These are phyloP conservation scores for Penicillium sp. DNA, from an alignment of 2,329 filamentous ascomycete genomes.

Conservation along the genomic window DNA sequence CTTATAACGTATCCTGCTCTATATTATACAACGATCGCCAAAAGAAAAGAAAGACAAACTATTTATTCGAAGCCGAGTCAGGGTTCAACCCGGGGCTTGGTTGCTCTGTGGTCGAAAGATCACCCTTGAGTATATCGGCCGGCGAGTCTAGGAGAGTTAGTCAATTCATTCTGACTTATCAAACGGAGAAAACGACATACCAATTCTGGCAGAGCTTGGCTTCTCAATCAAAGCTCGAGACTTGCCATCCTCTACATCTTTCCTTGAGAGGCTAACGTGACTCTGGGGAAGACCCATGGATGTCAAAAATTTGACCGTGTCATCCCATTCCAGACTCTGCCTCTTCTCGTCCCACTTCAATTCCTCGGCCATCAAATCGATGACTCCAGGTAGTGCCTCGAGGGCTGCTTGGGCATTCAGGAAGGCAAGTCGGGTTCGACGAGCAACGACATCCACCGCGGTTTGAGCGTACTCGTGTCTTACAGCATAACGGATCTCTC, in stretches of 20 bases:
- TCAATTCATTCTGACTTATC: not conserved
- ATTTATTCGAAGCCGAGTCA: slow-evolving; percentile 50
- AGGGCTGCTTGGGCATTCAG: slow-evolving; percentile 87
- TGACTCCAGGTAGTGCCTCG: slow-evolving; percentile 76
- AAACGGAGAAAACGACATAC: not conserved
- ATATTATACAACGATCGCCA: not conserved
- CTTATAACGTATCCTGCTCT: not conserved
- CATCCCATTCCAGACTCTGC: slow-evolving; percentile 76
- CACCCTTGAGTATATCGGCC: slow-evolving; percentile 50
- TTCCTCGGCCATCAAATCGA: slow-evolving; percentile 85
- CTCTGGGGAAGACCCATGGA: slow-evolving; percentile 61
- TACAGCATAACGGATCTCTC: slow-evolving; percentile 84
- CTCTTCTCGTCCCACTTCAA: slow-evolving; percentile 70
- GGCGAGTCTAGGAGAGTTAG: slow-evolving; percentile 45
- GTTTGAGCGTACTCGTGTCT: slow-evolving; percentile 89
- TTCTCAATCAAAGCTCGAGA: slow-evolving; percentile 44
- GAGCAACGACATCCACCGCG: slow-evolving; percentile 80
- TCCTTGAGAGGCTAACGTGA: slow-evolving; percentile 53
- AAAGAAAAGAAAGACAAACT: slow-evolving; percentile 17
- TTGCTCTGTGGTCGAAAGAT: slow-evolving; percentile 35
- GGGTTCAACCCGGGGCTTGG: slow-evolving; percentile 43
- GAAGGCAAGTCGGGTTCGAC: slow-evolving; percentile 81
- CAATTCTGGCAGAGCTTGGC: slow-evolving; percentile 26
- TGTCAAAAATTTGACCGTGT: slow-evolving; percentile 57
- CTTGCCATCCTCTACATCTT: slow-evolving; percentile 57